Evolutionary conservation across 345 rosid species (phyloP).

Genomic region (Eucalyptus pauciflora): DNA sequence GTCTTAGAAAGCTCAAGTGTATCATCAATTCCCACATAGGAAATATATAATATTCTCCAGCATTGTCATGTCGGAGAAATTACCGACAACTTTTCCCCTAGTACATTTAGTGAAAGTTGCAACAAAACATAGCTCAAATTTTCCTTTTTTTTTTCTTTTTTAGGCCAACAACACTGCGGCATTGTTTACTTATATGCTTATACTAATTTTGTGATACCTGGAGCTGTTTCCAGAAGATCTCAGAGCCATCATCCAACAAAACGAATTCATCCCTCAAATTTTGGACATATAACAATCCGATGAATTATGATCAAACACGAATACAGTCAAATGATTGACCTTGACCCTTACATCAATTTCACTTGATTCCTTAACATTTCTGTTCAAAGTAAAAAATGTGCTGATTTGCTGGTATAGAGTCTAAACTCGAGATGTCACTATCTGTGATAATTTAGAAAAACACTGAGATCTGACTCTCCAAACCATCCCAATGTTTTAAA

Average conservation of each 20-base stretch:
- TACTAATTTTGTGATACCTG: not conserved
- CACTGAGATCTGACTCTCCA: accelerated
- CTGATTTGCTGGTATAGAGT: not conserved
- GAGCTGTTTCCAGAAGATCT: not conserved
- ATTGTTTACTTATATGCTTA: not conserved
- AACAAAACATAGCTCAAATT: not conserved
- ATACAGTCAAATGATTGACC: not conserved
- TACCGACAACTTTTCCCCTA: not conserved
- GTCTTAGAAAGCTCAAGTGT: not conserved
- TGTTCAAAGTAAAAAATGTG: not conserved
- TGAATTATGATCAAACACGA: not conserved
- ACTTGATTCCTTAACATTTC: not conserved
- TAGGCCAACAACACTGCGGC: not conserved
- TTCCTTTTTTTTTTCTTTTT: not conserved
- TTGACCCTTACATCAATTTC: not conserved
- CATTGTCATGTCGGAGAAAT: not conserved
- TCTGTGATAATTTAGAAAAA: not conserved
- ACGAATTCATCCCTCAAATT: not conserved
- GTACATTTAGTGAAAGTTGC: not conserved
- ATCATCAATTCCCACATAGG: not conserved
- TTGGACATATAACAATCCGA: not conserved
- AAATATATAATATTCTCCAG: not conserved
- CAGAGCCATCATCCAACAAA: not conserved
- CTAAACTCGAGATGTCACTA: not conserved
- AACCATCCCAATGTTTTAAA: not conserved